Percentiles rank a stretch among this genome's conserved stretches.
phyloP scores from a whole-genome alignment of 108 stramenopile genomes.

The Fragilaria radians region DNA sequence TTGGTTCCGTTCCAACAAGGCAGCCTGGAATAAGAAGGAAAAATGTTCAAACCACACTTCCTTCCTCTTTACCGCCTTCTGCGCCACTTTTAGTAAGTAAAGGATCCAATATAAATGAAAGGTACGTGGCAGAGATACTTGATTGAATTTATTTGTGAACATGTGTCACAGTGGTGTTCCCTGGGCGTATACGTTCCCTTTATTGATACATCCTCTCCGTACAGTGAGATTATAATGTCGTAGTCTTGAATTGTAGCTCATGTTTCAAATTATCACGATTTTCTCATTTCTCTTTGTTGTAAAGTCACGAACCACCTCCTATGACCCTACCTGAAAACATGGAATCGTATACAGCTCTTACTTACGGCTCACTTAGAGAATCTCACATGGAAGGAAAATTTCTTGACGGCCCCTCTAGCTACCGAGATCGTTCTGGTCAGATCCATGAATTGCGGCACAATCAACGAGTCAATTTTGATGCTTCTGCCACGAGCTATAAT shows the following conservation, averaged over 20 bases:
- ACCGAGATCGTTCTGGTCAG: conserved; percentile 12
- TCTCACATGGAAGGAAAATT: conserved; percentile 16
- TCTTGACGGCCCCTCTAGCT: conserved; percentile 18
- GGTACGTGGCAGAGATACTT: background rate
- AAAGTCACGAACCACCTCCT: background rate
- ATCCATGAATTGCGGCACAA: conserved; percentile 6
- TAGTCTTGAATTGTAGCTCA: no score
- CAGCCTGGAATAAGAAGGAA: background rate
- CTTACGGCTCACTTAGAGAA: conserved; percentile 20
- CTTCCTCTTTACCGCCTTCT: background rate
- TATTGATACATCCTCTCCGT: no score
- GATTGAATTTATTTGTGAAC: background rate
- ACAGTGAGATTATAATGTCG: no score
- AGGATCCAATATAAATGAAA: background rate
- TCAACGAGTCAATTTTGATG: conserved; percentile 10
- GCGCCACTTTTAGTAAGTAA: background rate
- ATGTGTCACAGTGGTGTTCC: background rate
- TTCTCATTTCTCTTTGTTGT: background rate
- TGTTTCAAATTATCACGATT: background rate
- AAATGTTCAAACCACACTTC: background rate
- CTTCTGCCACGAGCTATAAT: background rate
- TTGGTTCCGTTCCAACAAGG: background rate
- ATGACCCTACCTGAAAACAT: background rate
- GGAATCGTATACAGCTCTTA: background rate
- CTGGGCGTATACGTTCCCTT: background rate